Evolutionary conservation across 2,329 filamentous ascomycete species (phyloP), one percentile per base, ranked within the genome.

Genomic region (Botryotinia convoluta): DNA sequence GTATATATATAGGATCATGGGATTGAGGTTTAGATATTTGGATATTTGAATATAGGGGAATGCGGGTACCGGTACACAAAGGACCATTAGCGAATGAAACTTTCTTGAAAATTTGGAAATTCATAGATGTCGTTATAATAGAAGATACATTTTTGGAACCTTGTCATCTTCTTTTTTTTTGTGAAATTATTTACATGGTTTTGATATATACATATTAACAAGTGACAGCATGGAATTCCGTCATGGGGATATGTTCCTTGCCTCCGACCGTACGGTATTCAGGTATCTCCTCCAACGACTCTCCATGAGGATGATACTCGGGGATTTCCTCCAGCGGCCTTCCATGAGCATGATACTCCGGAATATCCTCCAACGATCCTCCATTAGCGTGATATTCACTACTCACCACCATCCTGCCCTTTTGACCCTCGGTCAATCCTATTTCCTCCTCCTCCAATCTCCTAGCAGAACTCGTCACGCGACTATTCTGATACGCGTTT

Each of bases 351-450:
- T 35, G 45, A 20, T 51, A n/a, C 45, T 37, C 64, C 8, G 61
- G 61, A 63, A 22, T 63, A 20, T 63, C 37, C 7, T 44, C 62
- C 20, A 65, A 10, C 12, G 22, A 44, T 48, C 42, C 63, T 9
- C 4, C 44, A 57, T 57, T 16, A 2, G 16, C 44, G n/a, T 65
- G 44, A 26, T 65, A 48, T 16, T 65, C 29, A 32, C 48, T 57
- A 22, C 35, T 69, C 18, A 42, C 22, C n/a, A 42, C 65, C 20
- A 32, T 42, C 37, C n/a, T 20, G 22, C 16, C 48, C 35, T 42
- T 69, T 69, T 57, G n/a, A n/a, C 44, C 48, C 48, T 57, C 48
- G 16, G 65, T 69, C 65, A 69, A 57, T 12, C 65, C n/a, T 29
- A 69, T 69, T 51, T 69, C 65, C 35, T 69, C 65, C 18, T 69